Evolutionary conservation across 306 rosid genomes (phyloP).

Genomic region (Bauhinia variegata): DNA sequence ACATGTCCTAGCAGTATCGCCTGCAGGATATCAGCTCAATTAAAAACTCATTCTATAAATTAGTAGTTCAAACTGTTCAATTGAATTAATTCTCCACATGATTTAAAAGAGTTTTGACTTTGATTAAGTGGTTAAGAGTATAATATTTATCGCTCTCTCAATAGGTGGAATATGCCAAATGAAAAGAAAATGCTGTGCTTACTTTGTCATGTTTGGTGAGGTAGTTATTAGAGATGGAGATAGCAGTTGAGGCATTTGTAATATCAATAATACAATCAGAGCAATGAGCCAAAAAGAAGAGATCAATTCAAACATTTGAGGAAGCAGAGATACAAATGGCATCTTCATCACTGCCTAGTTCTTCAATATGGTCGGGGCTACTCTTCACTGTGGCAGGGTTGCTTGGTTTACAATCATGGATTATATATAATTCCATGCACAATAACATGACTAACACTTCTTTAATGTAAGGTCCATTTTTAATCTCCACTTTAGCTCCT

Average conservation of each 20-base stretch:
- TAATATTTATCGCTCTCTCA: too few relatives aligned
- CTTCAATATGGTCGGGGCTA: constrained; percentile 56
- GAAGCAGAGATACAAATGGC: constrained; percentile 60
- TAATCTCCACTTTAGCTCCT: constrained; percentile 77
- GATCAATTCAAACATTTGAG: constrained; percentile 80
- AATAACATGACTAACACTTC: constrained; percentile 69
- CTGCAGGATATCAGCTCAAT: too few relatives aligned
- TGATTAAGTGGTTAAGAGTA: too few relatives aligned
- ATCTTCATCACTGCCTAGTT: constrained; percentile 80
- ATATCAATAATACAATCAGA: constrained; percentile 78
- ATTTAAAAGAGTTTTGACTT: too few relatives aligned
- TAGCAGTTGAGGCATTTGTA: constrained; percentile 66
- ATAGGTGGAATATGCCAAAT: too few relatives aligned
- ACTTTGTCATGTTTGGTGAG: constrained; percentile 87
- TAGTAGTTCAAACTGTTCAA: too few relatives aligned
- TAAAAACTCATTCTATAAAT: too few relatives aligned
- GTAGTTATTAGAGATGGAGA: constrained; percentile 76
- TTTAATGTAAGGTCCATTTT: constrained; percentile 80
- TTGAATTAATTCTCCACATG: too few relatives aligned
- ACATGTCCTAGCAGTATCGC: too few relatives aligned
- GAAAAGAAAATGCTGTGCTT: constrained; percentile 4
- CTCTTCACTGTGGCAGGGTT: constrained; percentile 58
- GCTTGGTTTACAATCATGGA: constrained; percentile 79
- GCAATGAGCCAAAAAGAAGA: constrained; percentile 63
- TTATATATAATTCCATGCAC: constrained; percentile 76